phyloP scores from a whole-genome alignment of 2,329 filamentous ascomycete genomes.

The Neopestalotiopsis rosae region DNA sequence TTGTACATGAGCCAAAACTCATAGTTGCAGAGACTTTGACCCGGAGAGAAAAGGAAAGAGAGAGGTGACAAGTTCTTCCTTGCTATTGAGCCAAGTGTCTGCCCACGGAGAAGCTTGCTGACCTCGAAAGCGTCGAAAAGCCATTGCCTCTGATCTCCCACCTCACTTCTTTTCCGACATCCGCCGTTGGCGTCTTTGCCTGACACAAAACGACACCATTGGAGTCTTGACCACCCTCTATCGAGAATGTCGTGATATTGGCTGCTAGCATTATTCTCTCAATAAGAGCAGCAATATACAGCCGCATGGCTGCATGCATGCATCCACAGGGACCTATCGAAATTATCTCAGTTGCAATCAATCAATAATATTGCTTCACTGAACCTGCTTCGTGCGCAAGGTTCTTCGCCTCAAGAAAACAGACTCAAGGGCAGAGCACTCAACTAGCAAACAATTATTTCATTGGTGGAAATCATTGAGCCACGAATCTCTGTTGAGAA shows the following conservation, averaged over 20 bases:
- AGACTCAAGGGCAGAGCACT: background rate
- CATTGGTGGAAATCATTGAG: background rate
- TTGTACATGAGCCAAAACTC: too few species aligned
- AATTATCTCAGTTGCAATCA: background rate
- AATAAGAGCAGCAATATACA: background rate
- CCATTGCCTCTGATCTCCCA: too few species aligned
- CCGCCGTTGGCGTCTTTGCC: too few species aligned
- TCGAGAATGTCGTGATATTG: background rate
- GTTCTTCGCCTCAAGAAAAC: background rate
- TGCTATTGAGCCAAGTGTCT: too few species aligned
- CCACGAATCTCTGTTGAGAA: background rate
- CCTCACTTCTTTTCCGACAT: too few species aligned
- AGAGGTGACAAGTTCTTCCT: too few species aligned
- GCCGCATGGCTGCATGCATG: background rate
- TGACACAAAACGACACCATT: background rate
- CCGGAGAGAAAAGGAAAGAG: too few species aligned
- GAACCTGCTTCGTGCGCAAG: background rate
- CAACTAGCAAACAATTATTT: background rate
- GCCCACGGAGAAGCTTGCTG: too few species aligned
- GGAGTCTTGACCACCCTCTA: background rate
- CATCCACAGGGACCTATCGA: background rate
- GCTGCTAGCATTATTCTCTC: background rate
- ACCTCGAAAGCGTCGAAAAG: too few species aligned
- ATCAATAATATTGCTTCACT: slow-evolving; percentile 3
- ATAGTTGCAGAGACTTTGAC: too few species aligned